Conservation (phyloP, 805 yeast species). For the Spathaspora girioi region DNA sequence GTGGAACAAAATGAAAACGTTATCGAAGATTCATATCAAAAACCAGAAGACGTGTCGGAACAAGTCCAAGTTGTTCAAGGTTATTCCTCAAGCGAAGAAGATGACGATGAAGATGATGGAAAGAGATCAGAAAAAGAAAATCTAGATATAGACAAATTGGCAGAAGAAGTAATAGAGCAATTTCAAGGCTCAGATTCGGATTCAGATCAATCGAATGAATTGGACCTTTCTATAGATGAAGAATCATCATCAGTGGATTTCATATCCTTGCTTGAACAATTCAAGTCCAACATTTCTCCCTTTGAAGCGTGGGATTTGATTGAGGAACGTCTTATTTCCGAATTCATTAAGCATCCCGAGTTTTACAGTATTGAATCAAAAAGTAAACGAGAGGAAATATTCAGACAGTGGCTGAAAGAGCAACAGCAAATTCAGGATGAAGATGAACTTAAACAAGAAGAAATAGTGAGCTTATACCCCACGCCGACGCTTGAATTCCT, state of each 20-base stretch:
- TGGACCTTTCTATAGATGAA: slow-evolving; percentile 14
- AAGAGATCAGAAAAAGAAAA: slow-evolving; percentile 2
- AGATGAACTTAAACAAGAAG: slow-evolving; percentile 6
- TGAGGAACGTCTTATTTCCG: slow-evolving; percentile 30
- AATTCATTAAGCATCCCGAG: slow-evolving; percentile 24
- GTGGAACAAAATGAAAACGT: slow-evolving; percentile 5
- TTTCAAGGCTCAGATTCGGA: background rate
- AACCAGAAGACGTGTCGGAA: background rate
- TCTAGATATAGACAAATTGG: background rate
- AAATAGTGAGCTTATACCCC: slow-evolving; percentile 14
- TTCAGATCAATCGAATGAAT: slow-evolving; percentile 7
- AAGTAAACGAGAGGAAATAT: slow-evolving; percentile 18
- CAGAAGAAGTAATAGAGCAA: slow-evolving; percentile 2
- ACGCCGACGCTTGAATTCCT: slow-evolving; percentile 19
- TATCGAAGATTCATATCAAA: background rate
- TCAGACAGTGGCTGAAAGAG: slow-evolving; percentile 22
- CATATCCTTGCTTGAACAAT: slow-evolving; percentile 20
- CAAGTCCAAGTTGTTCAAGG: slow-evolving; percentile 13
- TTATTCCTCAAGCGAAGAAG: slow-evolving; percentile 23
- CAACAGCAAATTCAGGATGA: slow-evolving; percentile 1
- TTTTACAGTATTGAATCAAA: slow-evolving; percentile 21
- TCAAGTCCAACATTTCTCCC: slow-evolving; percentile 21
- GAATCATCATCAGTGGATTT: slow-evolving; percentile 12
- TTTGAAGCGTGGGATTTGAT: slow-evolving; percentile 37
- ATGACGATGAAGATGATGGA: slow-evolving; percentile 11